Conservation (phyloP, 1,284 basidiomycete species). For the Cryptococcus sp. region DNA sequence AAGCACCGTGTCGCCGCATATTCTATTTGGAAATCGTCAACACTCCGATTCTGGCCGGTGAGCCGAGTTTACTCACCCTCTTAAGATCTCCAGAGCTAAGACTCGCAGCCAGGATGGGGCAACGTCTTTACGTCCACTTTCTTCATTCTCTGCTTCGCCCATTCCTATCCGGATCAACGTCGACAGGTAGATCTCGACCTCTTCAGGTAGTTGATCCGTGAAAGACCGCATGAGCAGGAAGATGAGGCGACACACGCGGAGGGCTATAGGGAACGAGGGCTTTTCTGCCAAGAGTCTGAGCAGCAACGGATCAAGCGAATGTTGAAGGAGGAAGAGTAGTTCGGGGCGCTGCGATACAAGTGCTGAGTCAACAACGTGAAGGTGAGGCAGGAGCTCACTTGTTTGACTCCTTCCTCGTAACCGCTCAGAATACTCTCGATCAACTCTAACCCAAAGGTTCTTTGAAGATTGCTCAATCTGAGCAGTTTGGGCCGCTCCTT, state of each 20-base stretch:
- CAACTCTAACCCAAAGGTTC: constrained; percentile 92
- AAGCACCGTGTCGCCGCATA: constrained; percentile 80
- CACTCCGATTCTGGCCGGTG: too few species aligned
- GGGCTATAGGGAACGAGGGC: constrained; percentile 79
- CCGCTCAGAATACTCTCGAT: constrained; percentile 97
- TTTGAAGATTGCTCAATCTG: constrained; percentile 78
- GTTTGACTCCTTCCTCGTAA: constrained; percentile 82
- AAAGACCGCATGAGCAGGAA: constrained; percentile 93
- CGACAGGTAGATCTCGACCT: constrained; percentile 81
- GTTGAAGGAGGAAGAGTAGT: constrained; percentile 76
- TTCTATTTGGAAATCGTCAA: constrained; percentile 45
- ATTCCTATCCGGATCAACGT: constrained; percentile 75
- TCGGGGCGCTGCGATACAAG: constrained; percentile 67
- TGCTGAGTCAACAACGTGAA: neutral
- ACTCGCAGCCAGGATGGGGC: constrained; percentile 81
- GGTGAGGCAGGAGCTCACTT: constrained; percentile 55
- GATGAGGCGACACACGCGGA: constrained; percentile 88
- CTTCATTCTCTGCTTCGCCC: constrained; percentile 59
- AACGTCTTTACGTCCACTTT: constrained; percentile 30
- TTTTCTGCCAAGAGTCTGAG: constrained; percentile 81
- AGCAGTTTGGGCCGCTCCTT: constrained; percentile 78
- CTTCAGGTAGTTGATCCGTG: constrained; percentile 72
- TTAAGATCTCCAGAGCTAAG: constrained; percentile 85
- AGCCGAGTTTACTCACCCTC: constrained; percentile 61
- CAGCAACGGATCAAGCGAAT: constrained; percentile 86